Evolutionary conservation across 2,329 filamentous ascomycete species (phyloP).

Genomic region (Macroventuria anomochaeta): DNA sequence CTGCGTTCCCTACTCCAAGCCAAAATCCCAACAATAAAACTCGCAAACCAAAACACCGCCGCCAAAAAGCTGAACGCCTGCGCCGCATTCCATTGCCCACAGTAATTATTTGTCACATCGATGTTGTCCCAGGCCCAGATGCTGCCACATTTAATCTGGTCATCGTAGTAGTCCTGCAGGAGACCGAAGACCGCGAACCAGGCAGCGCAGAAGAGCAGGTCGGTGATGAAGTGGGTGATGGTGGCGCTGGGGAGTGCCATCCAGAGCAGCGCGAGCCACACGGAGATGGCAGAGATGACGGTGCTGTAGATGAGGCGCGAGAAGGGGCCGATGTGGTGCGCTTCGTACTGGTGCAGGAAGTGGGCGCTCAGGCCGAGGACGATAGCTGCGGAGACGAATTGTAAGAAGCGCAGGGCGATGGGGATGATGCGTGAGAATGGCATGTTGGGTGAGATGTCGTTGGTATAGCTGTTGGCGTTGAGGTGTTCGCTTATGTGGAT

Average conservation of each 20-base stretch:
- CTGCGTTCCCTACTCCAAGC: neutral
- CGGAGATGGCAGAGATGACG: slow-evolving; percentile 70
- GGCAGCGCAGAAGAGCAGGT: slow-evolving; percentile 69
- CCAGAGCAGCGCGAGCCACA: slow-evolving; percentile 72
- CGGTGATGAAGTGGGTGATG: slow-evolving; percentile 73
- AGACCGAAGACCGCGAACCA: slow-evolving; percentile 64
- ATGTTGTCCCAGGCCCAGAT: slow-evolving; percentile 62
- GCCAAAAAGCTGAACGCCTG: slow-evolving; percentile 75
- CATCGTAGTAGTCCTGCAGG: slow-evolving; percentile 40
- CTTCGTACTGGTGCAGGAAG: slow-evolving; percentile 27
- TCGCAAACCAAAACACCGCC: slow-evolving; percentile 70
- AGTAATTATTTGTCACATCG: slow-evolving; percentile 52
- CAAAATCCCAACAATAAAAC: slow-evolving; percentile 22
- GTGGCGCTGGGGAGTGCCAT: slow-evolving; percentile 70
- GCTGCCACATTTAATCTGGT: slow-evolving; percentile 29
- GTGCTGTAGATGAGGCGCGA: slow-evolving; percentile 77
- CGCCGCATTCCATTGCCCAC: slow-evolving; percentile 72
- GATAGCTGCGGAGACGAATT: slow-evolving; percentile 73
- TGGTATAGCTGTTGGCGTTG: neutral
- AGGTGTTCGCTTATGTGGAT: neutral
- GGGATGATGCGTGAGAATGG: slow-evolving; percentile 56
- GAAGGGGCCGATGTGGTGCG: slow-evolving; percentile 59
- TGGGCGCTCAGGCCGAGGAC: slow-evolving; percentile 31
- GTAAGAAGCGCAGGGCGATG: slow-evolving; percentile 63
- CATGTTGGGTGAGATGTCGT: slow-evolving; percentile 23